phyloP scores from a whole-genome alignment of 768 basidiomycete genomes.

The Mycena epipterygia region DNA sequence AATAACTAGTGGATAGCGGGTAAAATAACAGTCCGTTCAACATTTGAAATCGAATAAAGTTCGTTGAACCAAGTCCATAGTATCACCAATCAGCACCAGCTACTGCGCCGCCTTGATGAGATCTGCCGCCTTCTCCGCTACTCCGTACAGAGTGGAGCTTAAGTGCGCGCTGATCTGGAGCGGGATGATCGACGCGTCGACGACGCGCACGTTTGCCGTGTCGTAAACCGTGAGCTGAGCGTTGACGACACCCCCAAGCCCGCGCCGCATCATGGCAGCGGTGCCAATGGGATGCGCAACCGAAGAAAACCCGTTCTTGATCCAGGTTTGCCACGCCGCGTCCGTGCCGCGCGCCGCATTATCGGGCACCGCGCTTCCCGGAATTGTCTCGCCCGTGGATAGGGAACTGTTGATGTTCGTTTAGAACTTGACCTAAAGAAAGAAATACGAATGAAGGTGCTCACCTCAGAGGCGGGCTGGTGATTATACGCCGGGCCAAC shows the following conservation, averaged over 20 bases:
- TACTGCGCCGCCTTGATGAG: slow-evolving; percentile 59
- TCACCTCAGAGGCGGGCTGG: slow-evolving; percentile 57
- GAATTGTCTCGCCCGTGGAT: slow-evolving; percentile 58
- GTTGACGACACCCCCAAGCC: slow-evolving; percentile 61
- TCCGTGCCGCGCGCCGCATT: slow-evolving; percentile 59
- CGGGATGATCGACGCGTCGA: slow-evolving; percentile 65
- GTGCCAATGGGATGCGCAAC: slow-evolving; percentile 66
- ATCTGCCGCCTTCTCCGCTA: slow-evolving; percentile 70
- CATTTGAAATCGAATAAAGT: neutral
- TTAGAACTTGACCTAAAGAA: neutral
- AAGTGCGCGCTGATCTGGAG: slow-evolving; percentile 63
- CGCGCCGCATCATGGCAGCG: slow-evolving; percentile 56
- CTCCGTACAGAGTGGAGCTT: slow-evolving; percentile 62
- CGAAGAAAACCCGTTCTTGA: slow-evolving; percentile 55
- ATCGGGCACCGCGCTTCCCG: slow-evolving; percentile 58
- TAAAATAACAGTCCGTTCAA: slow-evolving; percentile 6
- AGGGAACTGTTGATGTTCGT: slow-evolving; percentile 43
- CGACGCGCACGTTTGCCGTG: slow-evolving; percentile 64
- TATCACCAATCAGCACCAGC: neutral
- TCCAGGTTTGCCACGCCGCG: slow-evolving; percentile 62
- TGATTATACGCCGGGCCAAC: slow-evolving; percentile 57
- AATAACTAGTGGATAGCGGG: slow-evolving; percentile 14
- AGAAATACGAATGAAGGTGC: slow-evolving; percentile 24
- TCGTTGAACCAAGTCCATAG: neutral
- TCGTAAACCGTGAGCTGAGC: slow-evolving; percentile 62